phyloP scores from a whole-genome alignment of 257 asterid species.

The Petrea volubilis region DNA sequence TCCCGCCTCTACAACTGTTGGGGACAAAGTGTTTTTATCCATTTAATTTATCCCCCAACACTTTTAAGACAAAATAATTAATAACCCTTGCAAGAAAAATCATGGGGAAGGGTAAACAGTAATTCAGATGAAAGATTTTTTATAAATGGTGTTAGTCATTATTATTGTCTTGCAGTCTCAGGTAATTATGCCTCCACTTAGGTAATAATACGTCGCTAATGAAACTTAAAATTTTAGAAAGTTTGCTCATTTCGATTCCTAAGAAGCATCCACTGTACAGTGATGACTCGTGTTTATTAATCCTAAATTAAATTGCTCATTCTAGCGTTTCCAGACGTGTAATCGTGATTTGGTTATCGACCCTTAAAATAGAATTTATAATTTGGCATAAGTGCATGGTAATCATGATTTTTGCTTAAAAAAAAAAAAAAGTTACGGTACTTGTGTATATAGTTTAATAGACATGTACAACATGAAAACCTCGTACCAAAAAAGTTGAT shows the following conservation, averaged over 20 bases:
- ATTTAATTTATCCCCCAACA: no score
- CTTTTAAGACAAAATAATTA: no score
- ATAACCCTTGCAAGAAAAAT: no score
- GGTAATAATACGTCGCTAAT: background rate
- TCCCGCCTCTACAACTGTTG: no score
- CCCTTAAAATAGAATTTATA: no score
- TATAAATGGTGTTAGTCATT: background rate
- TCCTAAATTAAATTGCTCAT: background rate
- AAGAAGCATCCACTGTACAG: no score
- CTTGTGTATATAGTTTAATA: no score
- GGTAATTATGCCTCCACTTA: no score
- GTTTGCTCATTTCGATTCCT: background rate
- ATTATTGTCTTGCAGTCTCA: background rate
- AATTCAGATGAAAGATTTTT: no score
- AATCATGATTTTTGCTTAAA: background rate
- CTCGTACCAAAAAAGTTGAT: background rate
- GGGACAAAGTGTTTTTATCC: no score
- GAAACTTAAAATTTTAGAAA: background rate
- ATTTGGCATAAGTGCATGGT: background rate
- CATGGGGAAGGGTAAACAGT: no score
- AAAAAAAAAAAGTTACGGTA: background rate
- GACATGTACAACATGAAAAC: background rate
- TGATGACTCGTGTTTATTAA: background rate
- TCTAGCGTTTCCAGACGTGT: background rate
- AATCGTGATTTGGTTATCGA: background rate